Base-by-base conservation (phyloP, 2,329 filamentous ascomycete genomes). In the Dothideomycetidae sp. region DNA sequence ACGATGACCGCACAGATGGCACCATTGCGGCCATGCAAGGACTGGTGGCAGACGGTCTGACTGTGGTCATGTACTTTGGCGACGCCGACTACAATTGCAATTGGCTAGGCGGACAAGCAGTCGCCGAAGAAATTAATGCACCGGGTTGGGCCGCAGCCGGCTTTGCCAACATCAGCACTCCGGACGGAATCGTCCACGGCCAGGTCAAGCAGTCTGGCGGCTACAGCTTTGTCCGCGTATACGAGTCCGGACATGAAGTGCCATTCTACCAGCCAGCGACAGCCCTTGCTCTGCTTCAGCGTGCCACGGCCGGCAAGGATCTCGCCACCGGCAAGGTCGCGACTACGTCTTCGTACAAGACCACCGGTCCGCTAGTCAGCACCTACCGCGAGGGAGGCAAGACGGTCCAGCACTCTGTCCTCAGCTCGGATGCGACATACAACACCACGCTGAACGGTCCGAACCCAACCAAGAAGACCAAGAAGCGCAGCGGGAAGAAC, bases 291-390 rank as follows among this genome's bases (percentile, higher is more conserved):
- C n/a, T 39, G 15, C 35, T 40, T 36, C 31, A 21, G 5, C 29
- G 37, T 10, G 21, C 32, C 32, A 31, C 40, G 5, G 19, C 19
- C 11, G 33, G 26, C 17, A 50, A 56, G 13, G 67, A 73, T 38
- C 57, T 75, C 38, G 64, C 64, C 14, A 68, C 66, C 2, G 70
- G 70, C 7, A 67, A 63, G 5, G 65, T 65, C 10, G 26, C 21
- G 18, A 7, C 21, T 26, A 47, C 48, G 26, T 43, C 52, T 0
- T 40, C 42, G 4, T 62, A 60, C 42, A 48, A 48, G 43, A 59
- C 55, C 0, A 42, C 47, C 3, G 59, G 59, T 2, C 50, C 55
- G 15, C 46, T 49, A 13, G 56, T 52, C 12, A 61, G 57, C 39
- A 50, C 48, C 7, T 62, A 56, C 39, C 46, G 59, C 3, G 60